These are phyloP conservation scores for Cicer yamashitae DNA, from an alignment of 306 rosid genomes.

Conservation along the genomic window DNA sequence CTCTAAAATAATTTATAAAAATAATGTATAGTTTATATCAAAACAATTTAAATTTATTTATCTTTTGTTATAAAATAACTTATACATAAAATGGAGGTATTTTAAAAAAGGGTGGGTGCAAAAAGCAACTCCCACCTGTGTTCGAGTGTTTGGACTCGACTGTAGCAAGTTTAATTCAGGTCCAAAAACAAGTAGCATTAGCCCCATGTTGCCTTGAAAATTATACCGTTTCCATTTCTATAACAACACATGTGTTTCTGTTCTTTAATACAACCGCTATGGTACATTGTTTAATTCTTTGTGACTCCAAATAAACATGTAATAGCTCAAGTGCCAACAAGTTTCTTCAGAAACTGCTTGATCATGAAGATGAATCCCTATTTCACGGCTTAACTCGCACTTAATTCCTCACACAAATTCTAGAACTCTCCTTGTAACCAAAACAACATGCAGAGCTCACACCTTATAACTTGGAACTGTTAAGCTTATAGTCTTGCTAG, in stretches of 20 bases:
- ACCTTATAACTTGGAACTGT: neutral
- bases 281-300: neutral
- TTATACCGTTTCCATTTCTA: neutral
- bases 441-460: neutral
- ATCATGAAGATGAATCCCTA: constrained; percentile 1
- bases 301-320: neutral
- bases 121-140: neutral
- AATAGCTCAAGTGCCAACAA: constrained; percentile 11
- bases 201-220: constrained; percentile 8
- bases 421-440: neutral
- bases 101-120: neutral
- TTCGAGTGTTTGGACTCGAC: constrained; percentile 22
- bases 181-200: neutral
- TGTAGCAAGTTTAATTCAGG: neutral
- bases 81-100: neutral
- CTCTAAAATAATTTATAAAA: no score
- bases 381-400: neutral
- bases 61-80: no score
- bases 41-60: no score
- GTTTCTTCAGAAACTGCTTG: neutral
- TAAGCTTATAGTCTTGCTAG: neutral
- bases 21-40: no score
- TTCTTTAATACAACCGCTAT: neutral
- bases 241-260: neutral
- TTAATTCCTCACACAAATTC: constrained; percentile 9